A percentile compares a stretch with the other conserved stretches of the same genome.
Conservation (phyloP, 2,329 filamentous ascomycete species). For the Exophiala sp. region DNA sequence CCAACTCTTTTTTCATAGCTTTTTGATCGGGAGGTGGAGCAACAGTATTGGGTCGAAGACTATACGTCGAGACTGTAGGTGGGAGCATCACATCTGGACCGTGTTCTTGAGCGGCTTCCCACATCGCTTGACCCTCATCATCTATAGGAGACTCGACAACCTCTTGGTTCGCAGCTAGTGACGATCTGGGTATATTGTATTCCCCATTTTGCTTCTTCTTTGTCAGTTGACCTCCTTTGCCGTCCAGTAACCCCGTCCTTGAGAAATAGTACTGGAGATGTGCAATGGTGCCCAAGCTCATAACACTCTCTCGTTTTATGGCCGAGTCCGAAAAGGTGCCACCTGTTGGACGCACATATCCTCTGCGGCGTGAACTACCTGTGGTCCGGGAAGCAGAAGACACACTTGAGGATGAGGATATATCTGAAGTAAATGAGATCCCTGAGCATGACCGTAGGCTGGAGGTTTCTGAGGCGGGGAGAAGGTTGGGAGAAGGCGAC, state of each 20-base stretch:
- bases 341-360: conserved; percentile 82
- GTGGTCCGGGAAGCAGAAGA: conserved; percentile 42
- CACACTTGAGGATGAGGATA: conserved; percentile 43
- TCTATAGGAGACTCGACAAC: conserved; percentile 51
- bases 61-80: conserved; percentile 96
- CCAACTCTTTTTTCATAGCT: conserved; percentile 68
- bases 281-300: conserved; percentile 93
- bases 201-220: conserved; percentile 58
- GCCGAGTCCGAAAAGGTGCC: conserved; percentile 90
- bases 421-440: conserved; percentile 44
- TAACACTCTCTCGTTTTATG: conserved; percentile 84
- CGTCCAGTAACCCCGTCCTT: conserved; percentile 85
- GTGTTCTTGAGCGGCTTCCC: conserved; percentile 55
- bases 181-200: conserved; percentile 38
- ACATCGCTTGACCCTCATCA: conserved; percentile 42
- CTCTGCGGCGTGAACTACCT: conserved; percentile 55
- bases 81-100: conserved; percentile 78
- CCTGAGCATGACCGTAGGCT: conserved; percentile 42
- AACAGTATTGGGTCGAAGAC: conserved; percentile 74
- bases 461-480: conserved; percentile 18
- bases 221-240: conserved; percentile 82
- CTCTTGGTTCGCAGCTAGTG: conserved; percentile 38
- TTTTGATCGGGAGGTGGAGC: conserved; percentile 79
- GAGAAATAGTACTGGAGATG: conserved; percentile 99
- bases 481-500: conserved; percentile 24